Evolutionary conservation across 2,329 filamentous ascomycete species (phyloP), one percentile per base, ranked within the genome.

Genomic region (Alternaria consortialis): DNA sequence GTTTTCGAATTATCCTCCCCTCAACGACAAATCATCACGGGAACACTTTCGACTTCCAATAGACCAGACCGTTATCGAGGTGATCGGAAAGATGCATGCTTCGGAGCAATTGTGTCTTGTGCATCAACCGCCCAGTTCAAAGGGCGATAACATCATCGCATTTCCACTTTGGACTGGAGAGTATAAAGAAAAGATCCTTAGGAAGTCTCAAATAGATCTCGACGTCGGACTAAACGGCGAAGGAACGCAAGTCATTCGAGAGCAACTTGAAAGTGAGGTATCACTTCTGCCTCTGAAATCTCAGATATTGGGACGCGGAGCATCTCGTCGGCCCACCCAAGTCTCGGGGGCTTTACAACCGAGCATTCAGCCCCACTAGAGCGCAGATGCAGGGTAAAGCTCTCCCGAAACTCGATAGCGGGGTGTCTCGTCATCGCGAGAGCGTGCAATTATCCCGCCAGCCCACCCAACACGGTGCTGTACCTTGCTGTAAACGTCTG

Each of bases 401-500:
- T 34, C 20, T 36, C 46, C 44, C 52, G 52, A 64, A 65, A 65
- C 58, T 67, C 59, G 64, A 64, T 60, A 68, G 68, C 60, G 67
- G 70, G 70, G 68, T 63, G 63, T 63, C 47, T 60, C 36, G 44
- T 55, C 51, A 59, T 65, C 68, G 63, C 62, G 58, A 70, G 51
- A 65, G 62, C 56, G 61, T 58, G 63, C 65, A 69, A 69, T 71
- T 70, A 60, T 71, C 65, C 69, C 68, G 58, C 64, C 68, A 65
- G 39, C 44, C 60, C 37, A 58, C 48, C 60, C 63, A 68, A 60
- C 62, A 71, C 15, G 58, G 64, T 67, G 51, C 64, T 60, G 59
- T 40, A 54, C 53, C 59, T 59, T 59, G 53, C 59, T 66, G 59
- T 58, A 52, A 62, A 55, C 27, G 50, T 42, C 27, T 60, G 63